Base-by-base conservation (phyloP, 805 yeast genomes). In the Pichia insulana region DNA sequence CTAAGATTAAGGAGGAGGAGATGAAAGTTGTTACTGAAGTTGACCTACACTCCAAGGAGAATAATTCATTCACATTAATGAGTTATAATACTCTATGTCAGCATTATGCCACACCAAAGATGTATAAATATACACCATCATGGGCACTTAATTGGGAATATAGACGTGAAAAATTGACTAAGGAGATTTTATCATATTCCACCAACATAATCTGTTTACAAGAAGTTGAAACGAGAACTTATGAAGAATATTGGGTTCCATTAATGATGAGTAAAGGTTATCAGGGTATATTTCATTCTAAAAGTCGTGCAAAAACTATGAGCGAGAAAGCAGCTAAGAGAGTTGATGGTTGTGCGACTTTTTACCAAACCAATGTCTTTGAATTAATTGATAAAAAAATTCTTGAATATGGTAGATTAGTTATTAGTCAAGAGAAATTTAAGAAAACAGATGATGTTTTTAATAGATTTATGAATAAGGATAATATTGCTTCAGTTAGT, bases 271-370 rank as follows among this genome's bases (percentile, higher is more conserved):
- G 76, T 42, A 67, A 74, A 37, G 96, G 96, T 7, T 92, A 90
- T 64, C 74, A 76, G 51, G 89, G 95, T 30, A 62, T 77, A 20
- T 89, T 87, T 66, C 85, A 80, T 63, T 83, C 83, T 42, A 92
- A 92, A 64, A 83, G 95, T 20, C 75, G 99, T 58, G 89, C 96
- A 1, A 84, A 85, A 64, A 88, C 97, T 10, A 85, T 87, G 95
- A 65, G 71, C 47, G 82, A 79, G 46, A 68, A 66, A 45, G 95
- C 86, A 51, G 80, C 94, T 20, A 82, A 81, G 61, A 84, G 83
- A 55, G 98, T 92, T 37, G 99, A 92, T 62, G 99, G 99, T 11
- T 92, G 98, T 71, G 97, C 97, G n/a, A 79, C 89, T 1, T 90
- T 90, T 59, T 92, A 73, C 68, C 82, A 76, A 54, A 67, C 75